Evolutionary conservation across 1,139 yeast species (phyloP), one percentile per base, ranked within the genome.

Genomic region (Lodderomyces pseudojiufengensis): DNA sequence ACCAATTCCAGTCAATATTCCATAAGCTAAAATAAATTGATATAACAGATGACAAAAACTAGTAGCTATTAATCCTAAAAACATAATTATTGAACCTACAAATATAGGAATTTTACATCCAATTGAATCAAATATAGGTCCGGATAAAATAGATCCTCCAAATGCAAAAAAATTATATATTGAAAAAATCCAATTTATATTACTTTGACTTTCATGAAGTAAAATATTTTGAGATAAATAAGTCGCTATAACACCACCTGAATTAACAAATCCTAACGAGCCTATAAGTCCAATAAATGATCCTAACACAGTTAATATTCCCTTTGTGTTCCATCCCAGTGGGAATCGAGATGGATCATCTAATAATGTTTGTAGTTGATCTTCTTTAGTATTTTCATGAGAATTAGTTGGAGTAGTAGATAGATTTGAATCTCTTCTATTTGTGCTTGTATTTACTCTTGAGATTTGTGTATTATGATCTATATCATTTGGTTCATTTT

Each of bases 111-210:
- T 36, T 24, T 37, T 42, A 33, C 51, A 46, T 3, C 63, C 64
- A 14, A 55, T 32, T 13, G 49, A 45, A 35, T 57, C 58, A 40
- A 54, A 59, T 3, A 57, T 36, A 0, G 81, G 64, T 0, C 65
- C 66, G 32, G 51, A 42, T 5, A 59, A 33, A 10, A 59, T 32
- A 1, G 49, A 44, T 33, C 50, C 44, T 2, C 61, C 63, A 43
- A 61, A 61, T 23, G 54, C 52, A 32, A 56, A 42, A 38, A 60
- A 60, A 29, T 57, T 54, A 41, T 57, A 57, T 18, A 59, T 41
- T 4, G 64, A 57, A 43, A 61, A 62, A 9, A 62, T 59, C 67
- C 66, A 62, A 3, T 59, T 63, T 1, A 61, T 48, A 3, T 57
- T 47, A 9, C 63, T 52, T 4, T 53, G 44, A 1, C 51, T 39